phyloP scores from a whole-genome alignment of 2,329 filamentous ascomycete genomes.

The Alternaria dauci region DNA sequence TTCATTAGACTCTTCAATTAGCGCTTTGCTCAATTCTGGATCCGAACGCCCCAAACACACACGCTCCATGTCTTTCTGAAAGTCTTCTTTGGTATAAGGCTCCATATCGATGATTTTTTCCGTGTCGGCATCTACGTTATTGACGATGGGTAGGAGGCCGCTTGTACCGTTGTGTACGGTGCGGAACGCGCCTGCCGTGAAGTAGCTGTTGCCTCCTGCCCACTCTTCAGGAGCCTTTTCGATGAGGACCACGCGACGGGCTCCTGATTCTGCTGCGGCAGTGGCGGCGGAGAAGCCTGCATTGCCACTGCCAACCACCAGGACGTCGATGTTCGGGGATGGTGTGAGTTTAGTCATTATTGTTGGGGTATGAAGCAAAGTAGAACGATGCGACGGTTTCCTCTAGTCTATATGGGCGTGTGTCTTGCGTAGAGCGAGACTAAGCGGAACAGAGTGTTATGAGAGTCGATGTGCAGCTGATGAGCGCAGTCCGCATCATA shows the following conservation, averaged over 20 bases:
- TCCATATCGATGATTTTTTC: slow-evolving; percentile 64
- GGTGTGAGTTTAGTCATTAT: slow-evolving; percentile 6
- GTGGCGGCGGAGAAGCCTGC: slow-evolving; percentile 69
- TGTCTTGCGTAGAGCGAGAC: background rate
- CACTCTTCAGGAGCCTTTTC: slow-evolving; percentile 67
- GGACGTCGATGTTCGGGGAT: slow-evolving; percentile 40
- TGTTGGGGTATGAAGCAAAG: background rate
- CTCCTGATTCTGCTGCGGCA: slow-evolving; percentile 61
- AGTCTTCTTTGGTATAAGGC: slow-evolving; percentile 65
- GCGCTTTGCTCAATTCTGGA: slow-evolving; percentile 55
- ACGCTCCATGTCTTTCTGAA: slow-evolving; percentile 64
- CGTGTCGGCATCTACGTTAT: slow-evolving; percentile 61
- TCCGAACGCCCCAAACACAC: slow-evolving; percentile 66
- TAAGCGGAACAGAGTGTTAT: background rate
- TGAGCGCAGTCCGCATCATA: background rate
- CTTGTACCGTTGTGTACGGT: slow-evolving; percentile 63
- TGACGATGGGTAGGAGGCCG: slow-evolving; percentile 68
- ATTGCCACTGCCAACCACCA: slow-evolving; percentile 70
- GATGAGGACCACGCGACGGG: slow-evolving; percentile 61
- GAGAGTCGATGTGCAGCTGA: background rate
- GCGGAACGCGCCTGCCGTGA: slow-evolving; percentile 71
- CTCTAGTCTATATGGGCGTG: background rate
- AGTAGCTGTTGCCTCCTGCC: slow-evolving; percentile 71
- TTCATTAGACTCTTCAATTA: slow-evolving; percentile 62
- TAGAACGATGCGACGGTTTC: background rate